These are phyloP conservation scores for Inga oerstediana DNA, from an alignment of 306 rosid genomes.

Conservation along the genomic window DNA sequence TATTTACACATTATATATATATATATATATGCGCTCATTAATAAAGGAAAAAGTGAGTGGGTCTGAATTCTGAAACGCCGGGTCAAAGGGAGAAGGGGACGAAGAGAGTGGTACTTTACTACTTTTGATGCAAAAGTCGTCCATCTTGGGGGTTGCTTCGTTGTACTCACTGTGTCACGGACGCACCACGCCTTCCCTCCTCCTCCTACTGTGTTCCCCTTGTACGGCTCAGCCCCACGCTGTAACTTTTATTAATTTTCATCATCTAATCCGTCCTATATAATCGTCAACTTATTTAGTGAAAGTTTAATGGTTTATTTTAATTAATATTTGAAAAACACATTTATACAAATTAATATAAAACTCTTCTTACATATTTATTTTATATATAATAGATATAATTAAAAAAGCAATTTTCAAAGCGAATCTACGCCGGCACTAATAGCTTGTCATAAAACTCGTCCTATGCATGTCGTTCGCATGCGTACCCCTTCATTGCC, in stretches of 20 bases:
- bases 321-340: no score
- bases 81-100: background rate
- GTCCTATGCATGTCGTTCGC: background rate
- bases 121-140: background rate
- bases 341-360: no score
- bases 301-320: no score
- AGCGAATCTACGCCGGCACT: no score
- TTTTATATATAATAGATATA: no score
- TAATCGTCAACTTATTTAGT: background rate
- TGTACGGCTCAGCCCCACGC: background rate
- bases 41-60: background rate
- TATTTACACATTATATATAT: no score
- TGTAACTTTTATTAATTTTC: background rate
- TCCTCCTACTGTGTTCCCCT: background rate
- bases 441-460: background rate
- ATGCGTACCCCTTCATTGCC: no score
- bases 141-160: constrained; percentile 13
- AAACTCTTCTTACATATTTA: no score
- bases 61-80: no score
- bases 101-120: background rate
- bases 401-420: no score
- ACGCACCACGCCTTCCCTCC: background rate
- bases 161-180: constrained; percentile 17
- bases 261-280: background rate
- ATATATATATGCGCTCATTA: no score